A percentile compares a stretch with the other conserved stretches of the same genome.
phyloP scores from a whole-genome alignment of 805 yeast species.

The Grigorovia yakushimaensis region DNA sequence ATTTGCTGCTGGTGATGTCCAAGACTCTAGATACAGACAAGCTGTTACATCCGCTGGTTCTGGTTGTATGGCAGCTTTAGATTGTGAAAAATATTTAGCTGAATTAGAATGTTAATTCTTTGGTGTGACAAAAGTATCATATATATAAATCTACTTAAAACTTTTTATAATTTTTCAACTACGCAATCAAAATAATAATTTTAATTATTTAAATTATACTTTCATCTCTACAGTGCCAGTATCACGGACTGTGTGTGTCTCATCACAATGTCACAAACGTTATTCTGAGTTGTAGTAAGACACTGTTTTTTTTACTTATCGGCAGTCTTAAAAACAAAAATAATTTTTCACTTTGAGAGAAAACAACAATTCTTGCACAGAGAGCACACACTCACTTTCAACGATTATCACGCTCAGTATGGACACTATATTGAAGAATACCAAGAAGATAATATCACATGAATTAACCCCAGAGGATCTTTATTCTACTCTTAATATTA shows the following conservation, averaged over 20 bases:
- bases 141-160: too few relatives aligned
- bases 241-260: too few relatives aligned
- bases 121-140: neutral
- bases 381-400: neutral
- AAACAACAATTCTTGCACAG: too few relatives aligned
- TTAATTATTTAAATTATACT: too few relatives aligned
- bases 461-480: conserved; percentile 56
- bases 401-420: neutral
- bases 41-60: conserved; percentile 99
- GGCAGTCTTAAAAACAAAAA: neutral
- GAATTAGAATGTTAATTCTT: conserved; percentile 34
- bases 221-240: too few relatives aligned
- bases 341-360: neutral
- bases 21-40: conserved; percentile 94
- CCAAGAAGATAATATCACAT: conserved; percentile 62
- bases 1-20: conserved; percentile 98
- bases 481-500: conserved; percentile 47
- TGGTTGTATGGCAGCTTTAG: conserved; percentile 99
- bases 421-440: conserved; percentile 27
- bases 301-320: neutral
- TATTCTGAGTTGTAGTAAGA: too few relatives aligned
- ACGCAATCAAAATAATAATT: too few relatives aligned
- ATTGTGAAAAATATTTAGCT: conserved; percentile 75
- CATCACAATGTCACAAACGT: too few relatives aligned
- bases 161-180: too few relatives aligned